Evolutionary conservation across 2,329 filamentous ascomycete species (phyloP).

Genomic region (Ampelomyces quisqualis): DNA sequence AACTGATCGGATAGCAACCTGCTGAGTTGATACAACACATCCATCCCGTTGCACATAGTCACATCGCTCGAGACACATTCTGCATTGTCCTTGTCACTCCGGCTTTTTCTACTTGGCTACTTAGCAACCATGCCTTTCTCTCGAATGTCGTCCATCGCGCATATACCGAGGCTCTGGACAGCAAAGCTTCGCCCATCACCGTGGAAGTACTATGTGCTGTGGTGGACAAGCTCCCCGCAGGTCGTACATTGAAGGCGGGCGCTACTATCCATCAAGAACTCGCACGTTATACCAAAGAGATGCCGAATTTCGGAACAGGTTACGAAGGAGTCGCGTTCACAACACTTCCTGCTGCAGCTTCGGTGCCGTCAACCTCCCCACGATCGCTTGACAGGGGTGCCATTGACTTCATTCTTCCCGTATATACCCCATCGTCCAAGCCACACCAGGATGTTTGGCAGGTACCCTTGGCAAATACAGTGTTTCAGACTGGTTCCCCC

Average conservation of each 20-base stretch:
- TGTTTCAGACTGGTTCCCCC: slow-evolving; percentile 67
- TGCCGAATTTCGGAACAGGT: slow-evolving; percentile 25
- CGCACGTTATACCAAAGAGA: slow-evolving; percentile 2
- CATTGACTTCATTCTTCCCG: slow-evolving; percentile 27
- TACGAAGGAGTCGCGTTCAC: slow-evolving; percentile 41
- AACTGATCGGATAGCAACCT: slow-evolving; percentile 21
- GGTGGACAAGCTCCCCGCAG: slow-evolving; percentile 40
- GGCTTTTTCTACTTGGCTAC: slow-evolving; percentile 35
- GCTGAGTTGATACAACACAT: slow-evolving; percentile 28
- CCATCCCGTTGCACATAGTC: slow-evolving; percentile 9
- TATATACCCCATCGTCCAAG: slow-evolving; percentile 1
- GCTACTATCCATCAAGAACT: slow-evolving; percentile 5
- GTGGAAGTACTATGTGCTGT: slow-evolving; percentile 38
- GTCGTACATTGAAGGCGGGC: slow-evolving; percentile 7
- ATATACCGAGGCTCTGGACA: slow-evolving; percentile 10
- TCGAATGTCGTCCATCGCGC: slow-evolving; percentile 25
- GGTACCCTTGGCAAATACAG: slow-evolving; percentile 73
- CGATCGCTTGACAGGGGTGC: slow-evolving; percentile 18
- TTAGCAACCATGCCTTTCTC: slow-evolving; percentile 29
- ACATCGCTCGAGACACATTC: slow-evolving; percentile 14
- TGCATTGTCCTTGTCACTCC: slow-evolving; percentile 38
- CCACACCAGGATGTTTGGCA: slow-evolving; percentile 37
- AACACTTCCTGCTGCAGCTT: slow-evolving; percentile 14
- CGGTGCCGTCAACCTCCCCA: slow-evolving; percentile 9
- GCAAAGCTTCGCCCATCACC: neutral